Conservation (phyloP, 2,329 filamentous ascomycete species). For the Aspergillus sp. region DNA sequence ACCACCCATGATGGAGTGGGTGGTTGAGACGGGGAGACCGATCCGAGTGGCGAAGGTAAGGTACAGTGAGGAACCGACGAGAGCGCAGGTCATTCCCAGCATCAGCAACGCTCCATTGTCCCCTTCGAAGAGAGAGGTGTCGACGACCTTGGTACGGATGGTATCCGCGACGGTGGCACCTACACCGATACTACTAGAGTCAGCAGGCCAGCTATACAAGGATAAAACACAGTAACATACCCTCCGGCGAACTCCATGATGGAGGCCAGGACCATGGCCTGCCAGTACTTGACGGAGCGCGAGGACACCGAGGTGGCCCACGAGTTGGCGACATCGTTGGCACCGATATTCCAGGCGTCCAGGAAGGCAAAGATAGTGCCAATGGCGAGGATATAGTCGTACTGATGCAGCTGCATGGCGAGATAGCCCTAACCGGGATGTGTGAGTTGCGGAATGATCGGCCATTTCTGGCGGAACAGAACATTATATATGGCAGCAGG, state of each 20-base stretch:
- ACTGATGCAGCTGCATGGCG: conserved; percentile 17
- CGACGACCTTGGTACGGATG: conserved; percentile 20
- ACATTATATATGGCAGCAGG: conserved; percentile 5
- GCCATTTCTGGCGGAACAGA: background rate
- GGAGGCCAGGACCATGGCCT: conserved; percentile 18
- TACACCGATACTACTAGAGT: conserved; percentile 14
- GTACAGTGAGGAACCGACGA: conserved; percentile 16
- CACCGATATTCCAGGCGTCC: conserved; percentile 21
- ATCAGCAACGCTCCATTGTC: conserved; percentile 15
- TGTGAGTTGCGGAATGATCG: background rate
- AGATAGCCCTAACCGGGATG: background rate
- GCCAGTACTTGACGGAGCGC: conserved; percentile 19
- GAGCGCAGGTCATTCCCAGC: conserved; percentile 20
- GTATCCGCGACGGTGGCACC: conserved; percentile 19
- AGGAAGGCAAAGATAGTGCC: conserved; percentile 23
- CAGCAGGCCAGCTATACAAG: too few species aligned
- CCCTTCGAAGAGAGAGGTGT: conserved; percentile 6
- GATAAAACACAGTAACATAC: background rate
- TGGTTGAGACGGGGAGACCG: conserved; percentile 20
- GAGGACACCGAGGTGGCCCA: conserved; percentile 22
- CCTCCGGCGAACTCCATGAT: conserved; percentile 20
- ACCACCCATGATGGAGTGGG: conserved; percentile 21
- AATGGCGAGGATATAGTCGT: conserved; percentile 19
- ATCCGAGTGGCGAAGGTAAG: conserved; percentile 17
- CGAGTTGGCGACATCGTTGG: conserved; percentile 23